These are phyloP conservation scores for Cladosporium sp. DNA, from an alignment of 2,329 filamentous ascomycete genomes.

Conservation along the genomic window DNA sequence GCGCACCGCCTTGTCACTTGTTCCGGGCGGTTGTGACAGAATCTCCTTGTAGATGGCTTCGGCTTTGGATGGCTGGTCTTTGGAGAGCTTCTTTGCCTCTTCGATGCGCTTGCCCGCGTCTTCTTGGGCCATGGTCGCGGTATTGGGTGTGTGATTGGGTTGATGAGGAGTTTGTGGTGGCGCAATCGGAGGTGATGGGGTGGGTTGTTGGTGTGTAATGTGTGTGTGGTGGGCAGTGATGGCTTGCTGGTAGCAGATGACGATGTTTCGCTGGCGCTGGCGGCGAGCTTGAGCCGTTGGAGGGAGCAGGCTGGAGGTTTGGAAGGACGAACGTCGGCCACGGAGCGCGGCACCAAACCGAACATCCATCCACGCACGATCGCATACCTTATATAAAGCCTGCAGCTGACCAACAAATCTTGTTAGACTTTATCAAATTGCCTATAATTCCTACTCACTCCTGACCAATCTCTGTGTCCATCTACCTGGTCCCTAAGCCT, in stretches of 20 bases:
- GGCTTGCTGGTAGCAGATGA: not conserved
- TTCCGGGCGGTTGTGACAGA: slow-evolving; percentile 78
- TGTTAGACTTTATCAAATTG: not conserved
- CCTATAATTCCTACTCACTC: not conserved
- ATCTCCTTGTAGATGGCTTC: slow-evolving; percentile 88
- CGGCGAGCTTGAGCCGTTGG: not conserved
- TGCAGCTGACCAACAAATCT: not conserved
- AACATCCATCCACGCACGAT: not conserved
- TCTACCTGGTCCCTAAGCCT: not conserved
- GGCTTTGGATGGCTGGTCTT: slow-evolving; percentile 78
- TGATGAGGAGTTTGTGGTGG: not conserved
- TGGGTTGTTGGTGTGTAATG: not conserved
- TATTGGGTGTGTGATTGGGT: not conserved
- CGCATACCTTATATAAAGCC: not conserved
- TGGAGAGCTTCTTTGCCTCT: slow-evolving; percentile 83
- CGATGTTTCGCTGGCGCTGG: slow-evolving; percentile 4
- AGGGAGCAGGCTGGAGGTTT: not conserved
- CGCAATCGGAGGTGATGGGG: not conserved
- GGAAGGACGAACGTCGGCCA: not conserved
- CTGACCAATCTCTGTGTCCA: not conserved
- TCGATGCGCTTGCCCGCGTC: slow-evolving; percentile 68
- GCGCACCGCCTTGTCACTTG: slow-evolving; percentile 80
- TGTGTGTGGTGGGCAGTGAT: not conserved
- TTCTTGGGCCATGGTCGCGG: slow-evolving; percentile 46
- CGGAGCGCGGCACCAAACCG: not conserved